Percentiles rank a stretch among this genome's conserved stretches.
These are phyloP conservation scores for Hygrocybe coccinea DNA, from an alignment of 768 basidiomycete species.

Conservation along the genomic window DNA sequence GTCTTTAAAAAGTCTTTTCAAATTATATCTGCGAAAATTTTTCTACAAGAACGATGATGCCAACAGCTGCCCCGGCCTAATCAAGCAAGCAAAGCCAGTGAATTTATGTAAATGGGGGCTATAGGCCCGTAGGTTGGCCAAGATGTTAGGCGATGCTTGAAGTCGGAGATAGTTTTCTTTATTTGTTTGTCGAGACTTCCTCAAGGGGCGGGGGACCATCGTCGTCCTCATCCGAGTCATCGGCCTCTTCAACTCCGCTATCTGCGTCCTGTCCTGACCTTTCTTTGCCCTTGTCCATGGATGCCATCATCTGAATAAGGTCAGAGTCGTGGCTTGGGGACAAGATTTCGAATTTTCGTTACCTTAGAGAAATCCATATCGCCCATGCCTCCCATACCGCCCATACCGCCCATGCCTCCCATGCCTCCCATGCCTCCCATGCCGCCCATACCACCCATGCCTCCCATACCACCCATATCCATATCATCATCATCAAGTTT, in stretches of 20 bases:
- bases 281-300: background rate
- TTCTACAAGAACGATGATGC: too few species aligned
- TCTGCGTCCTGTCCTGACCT: background rate
- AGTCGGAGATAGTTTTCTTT: too few species aligned
- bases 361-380: slow-evolving; percentile 6
- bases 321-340: background rate
- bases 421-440: slow-evolving; percentile 18
- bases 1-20: slow-evolving; percentile 2
- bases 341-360: background rate
- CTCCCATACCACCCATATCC: slow-evolving; percentile 47
- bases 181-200: slow-evolving; percentile 11
- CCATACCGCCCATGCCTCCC: slow-evolving; percentile 21
- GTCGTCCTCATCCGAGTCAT: slow-evolving; percentile 47
- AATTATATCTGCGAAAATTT: background rate
- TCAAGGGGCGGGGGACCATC: slow-evolving; percentile 62
- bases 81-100: too few species aligned
- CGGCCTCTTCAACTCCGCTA: slow-evolving; percentile 17
- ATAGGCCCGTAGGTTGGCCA: too few species aligned
- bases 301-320: slow-evolving; percentile 1
- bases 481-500: slow-evolving; percentile 45
- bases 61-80: too few species aligned
- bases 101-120: too few species aligned
- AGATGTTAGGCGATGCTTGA: background rate
- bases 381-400: slow-evolving; percentile 13
- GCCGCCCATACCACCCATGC: slow-evolving; percentile 41